phyloP scores from a whole-genome alignment of 306 rosid species.

The Cicer arietinum region DNA sequence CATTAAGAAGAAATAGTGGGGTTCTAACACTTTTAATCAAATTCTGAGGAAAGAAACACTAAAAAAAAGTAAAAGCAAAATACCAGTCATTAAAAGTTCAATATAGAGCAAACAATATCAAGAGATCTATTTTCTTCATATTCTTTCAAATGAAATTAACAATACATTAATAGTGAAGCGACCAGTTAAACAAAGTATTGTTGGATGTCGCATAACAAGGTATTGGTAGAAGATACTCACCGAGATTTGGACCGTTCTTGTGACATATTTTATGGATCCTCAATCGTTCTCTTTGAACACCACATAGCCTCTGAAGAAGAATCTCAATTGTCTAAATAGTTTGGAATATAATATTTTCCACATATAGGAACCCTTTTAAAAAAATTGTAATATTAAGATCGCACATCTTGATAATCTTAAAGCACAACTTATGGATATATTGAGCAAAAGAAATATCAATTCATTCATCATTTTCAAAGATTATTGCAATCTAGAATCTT shows the following conservation, averaged over 20 bases:
- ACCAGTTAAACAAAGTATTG: background rate
- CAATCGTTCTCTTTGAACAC: constrained; percentile 80
- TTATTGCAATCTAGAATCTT: background rate
- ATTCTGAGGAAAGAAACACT: constrained; percentile 79
- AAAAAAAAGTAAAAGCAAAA: no score
- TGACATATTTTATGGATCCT: constrained; percentile 88
- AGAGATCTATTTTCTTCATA: constrained; percentile 37
- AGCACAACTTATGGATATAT: background rate
- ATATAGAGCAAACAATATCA: background rate
- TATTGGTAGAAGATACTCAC: constrained; percentile 46
- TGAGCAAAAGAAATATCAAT: constrained; percentile 20
- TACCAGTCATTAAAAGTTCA: no score
- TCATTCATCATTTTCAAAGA: constrained; percentile 1
- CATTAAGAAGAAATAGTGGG: constrained; percentile 85
- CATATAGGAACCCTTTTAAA: background rate
- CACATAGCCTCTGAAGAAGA: constrained; percentile 95
- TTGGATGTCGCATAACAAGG: background rate
- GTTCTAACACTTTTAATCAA: constrained; percentile 68
- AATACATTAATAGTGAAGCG: no score
- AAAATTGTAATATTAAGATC: constrained; percentile 17
- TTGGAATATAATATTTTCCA: background rate
- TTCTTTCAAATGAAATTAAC: no score
- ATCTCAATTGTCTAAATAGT: constrained; percentile 57
- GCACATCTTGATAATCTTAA: background rate
- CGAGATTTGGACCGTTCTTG: constrained; percentile 82